A percentile compares a stretch with the other conserved stretches of the same genome.
These are phyloP conservation scores for Penicillium glabrum DNA, from an alignment of 2,329 filamentous ascomycete genomes.

Conservation along the genomic window DNA sequence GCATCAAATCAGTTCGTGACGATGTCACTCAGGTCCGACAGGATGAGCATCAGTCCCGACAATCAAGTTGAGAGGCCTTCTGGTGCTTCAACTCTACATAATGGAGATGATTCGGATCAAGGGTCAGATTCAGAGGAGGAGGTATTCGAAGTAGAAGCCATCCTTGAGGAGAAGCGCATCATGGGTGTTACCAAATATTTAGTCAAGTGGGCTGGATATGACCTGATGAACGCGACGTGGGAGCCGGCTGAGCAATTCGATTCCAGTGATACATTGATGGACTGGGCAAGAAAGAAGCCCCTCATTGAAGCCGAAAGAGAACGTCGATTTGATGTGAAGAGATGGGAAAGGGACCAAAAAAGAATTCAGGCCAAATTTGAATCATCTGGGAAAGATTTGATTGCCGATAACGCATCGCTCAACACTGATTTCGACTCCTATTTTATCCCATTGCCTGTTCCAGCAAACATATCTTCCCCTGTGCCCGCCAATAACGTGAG, in stretches of 20 bases:
- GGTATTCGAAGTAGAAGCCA: conserved; percentile 45
- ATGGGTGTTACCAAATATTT: conserved; percentile 51
- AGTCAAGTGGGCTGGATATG: conserved; percentile 65
- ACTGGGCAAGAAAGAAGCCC: conserved; percentile 41
- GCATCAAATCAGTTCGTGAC: not conserved
- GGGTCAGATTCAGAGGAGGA: not conserved
- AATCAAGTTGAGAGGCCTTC: not conserved
- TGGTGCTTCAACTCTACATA: conserved; percentile 13
- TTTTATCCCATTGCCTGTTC: not conserved
- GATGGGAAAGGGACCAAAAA: conserved; percentile 21
- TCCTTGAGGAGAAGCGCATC: conserved; percentile 49
- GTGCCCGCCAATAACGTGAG: not conserved
- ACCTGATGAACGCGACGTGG: conserved; percentile 57
- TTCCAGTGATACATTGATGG: conserved; percentile 36
- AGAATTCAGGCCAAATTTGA: not conserved
- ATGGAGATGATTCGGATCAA: conserved; percentile 41
- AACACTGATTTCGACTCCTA: not conserved
- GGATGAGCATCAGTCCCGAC: not conserved
- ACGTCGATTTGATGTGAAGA: conserved; percentile 32
- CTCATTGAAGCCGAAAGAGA: conserved; percentile 31
- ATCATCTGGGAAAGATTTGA: not conserved
- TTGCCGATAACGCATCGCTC: not conserved
- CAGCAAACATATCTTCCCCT: not conserved
- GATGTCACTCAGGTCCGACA: not conserved
- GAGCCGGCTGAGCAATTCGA: conserved; percentile 48